Evolutionary conservation across 192 early-diverging fungal species (phyloP).

Genomic region (Helicostylum pulchrum): DNA sequence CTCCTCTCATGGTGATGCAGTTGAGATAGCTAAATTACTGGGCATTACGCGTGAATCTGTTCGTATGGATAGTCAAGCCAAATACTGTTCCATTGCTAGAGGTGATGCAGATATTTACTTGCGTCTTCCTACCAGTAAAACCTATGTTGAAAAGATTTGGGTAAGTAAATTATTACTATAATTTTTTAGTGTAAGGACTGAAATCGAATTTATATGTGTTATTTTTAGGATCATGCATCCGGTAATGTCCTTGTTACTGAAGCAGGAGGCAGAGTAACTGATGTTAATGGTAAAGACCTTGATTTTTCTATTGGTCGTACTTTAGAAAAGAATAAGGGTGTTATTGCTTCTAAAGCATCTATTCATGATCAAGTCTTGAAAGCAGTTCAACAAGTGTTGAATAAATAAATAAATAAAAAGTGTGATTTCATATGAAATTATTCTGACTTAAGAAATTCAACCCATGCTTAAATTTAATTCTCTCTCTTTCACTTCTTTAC

Average conservation of each 20-base stretch:
- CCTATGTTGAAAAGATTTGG: slow-evolving; percentile 99
- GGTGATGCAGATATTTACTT: slow-evolving; percentile 95
- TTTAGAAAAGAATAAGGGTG: slow-evolving; percentile 80
- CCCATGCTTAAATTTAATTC: neutral
- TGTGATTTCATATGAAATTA: neutral
- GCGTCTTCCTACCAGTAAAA: slow-evolving; percentile 69
- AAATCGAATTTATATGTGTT: neutral
- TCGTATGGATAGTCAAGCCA: slow-evolving; percentile 98
- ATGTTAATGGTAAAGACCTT: slow-evolving; percentile 77
- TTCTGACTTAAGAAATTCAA: neutral
- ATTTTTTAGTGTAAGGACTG: too few relatives aligned
- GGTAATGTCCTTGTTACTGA: slow-evolving; percentile 88
- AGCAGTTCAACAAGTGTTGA: slow-evolving; percentile 67
- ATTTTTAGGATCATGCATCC: slow-evolving; percentile 83
- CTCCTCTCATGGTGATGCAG: slow-evolving; percentile 79
- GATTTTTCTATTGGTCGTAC: slow-evolving; percentile 90
- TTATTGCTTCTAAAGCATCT: slow-evolving; percentile 74
- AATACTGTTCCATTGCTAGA: slow-evolving; percentile 87
- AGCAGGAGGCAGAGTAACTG: slow-evolving; percentile 87
- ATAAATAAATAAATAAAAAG: slow-evolving; percentile 16
- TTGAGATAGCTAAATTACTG: slow-evolving; percentile 71
- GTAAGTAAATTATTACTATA: slow-evolving; percentile 35
- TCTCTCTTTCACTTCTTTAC: too few relatives aligned
- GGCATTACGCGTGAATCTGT: slow-evolving; percentile 77
- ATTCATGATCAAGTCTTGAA: slow-evolving; percentile 75